Base-by-base conservation (phyloP, 345 rosid genomes). In the Murraya paniculata region DNA sequence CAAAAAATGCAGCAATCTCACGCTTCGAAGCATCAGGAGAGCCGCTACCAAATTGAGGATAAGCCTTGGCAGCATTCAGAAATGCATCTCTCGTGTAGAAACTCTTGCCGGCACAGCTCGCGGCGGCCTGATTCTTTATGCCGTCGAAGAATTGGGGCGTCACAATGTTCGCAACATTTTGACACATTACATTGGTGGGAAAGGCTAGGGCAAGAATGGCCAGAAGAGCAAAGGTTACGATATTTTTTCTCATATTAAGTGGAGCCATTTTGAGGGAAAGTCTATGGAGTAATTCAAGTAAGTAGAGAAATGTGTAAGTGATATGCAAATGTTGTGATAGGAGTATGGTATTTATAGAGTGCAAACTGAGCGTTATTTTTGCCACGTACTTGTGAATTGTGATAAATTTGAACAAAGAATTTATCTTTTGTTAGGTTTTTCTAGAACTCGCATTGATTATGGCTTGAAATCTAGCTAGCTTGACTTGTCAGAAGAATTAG, bases 1-100 rank as follows among this genome's bases (percentile, higher is more conserved):
- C 91, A 59, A 88, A 88, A 78, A 88, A 86, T 50, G 91, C 81
- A 2, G 91, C 89, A 71, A 88, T 72, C 75, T 88, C 91, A 28
- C 89, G 91, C 65, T 24, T 79, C 11, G 89, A 80, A 25, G 41
- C 76, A 25, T 67, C 84, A 45, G 64, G 73, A 4, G 86, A 27
- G 18, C 84, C 84, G 14, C 16, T 21, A 1, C 83, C 84, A 25
- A 81, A 81, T 1, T 58, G 13, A 27, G 81, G 31, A 38, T 36
- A 81, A 0, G 78, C 48, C 48, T n/a, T 71, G 35, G 41, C 74
- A n/a, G 81, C 84, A 22, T 60, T 62, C 5, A 81, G 71, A 56
- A 81, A 81, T 1, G 27, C 78, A 41, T 77, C 68, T 72, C 84
- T 73, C 1, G 92, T 75, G 68, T 89, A 89, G 66, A 89, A 89